A percentile compares a stretch with the other conserved stretches of the same genome.
phyloP scores from a whole-genome alignment of 1,284 basidiomycete genomes.

The Rhodotorula sp. region DNA sequence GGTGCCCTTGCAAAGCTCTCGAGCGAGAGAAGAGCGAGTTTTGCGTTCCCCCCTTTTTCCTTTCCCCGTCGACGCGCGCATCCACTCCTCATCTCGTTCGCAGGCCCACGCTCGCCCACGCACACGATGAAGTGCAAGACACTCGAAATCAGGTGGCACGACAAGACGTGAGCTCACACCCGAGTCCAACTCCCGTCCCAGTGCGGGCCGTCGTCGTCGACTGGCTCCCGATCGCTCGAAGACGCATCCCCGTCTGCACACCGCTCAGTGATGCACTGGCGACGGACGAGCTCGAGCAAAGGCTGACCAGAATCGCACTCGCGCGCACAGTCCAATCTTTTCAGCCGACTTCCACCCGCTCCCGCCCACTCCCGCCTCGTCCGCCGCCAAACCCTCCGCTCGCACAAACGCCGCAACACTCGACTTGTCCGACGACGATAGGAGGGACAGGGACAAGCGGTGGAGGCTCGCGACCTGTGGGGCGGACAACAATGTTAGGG shows the following conservation, averaged over 20 bases:
- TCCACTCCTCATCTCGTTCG: not conserved
- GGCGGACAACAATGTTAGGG: conserved; percentile 94
- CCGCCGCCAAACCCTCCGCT: too few relatives aligned
- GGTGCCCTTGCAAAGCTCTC: too few relatives aligned
- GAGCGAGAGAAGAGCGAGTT: too few relatives aligned
- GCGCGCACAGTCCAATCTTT: conserved; percentile 67
- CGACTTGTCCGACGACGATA: conserved; percentile 9
- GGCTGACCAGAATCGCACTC: not conserved
- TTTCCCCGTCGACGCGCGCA: too few relatives aligned
- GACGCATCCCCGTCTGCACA: too few relatives aligned
- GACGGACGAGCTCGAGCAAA: too few relatives aligned
- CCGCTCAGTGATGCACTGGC: too few relatives aligned
- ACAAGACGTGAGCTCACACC: conserved; percentile 57
- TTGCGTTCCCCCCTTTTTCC: too few relatives aligned
- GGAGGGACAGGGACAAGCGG: conserved; percentile 52
- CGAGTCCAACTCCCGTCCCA: not conserved
- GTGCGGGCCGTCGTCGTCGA: conserved; percentile 46
- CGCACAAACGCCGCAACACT: conserved; percentile 41
- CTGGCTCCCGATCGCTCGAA: too few relatives aligned
- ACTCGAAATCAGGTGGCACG: conserved; percentile 90
- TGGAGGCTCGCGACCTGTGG: conserved; percentile 93
- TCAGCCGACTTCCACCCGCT: conserved; percentile 87
- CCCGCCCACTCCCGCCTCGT: conserved; percentile 44
- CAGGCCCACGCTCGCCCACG: not conserved
- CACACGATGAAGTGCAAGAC: conserved; percentile 29